phyloP scores from a whole-genome alignment of 1,139 yeast species.

The Chernovozyma aurita region DNA sequence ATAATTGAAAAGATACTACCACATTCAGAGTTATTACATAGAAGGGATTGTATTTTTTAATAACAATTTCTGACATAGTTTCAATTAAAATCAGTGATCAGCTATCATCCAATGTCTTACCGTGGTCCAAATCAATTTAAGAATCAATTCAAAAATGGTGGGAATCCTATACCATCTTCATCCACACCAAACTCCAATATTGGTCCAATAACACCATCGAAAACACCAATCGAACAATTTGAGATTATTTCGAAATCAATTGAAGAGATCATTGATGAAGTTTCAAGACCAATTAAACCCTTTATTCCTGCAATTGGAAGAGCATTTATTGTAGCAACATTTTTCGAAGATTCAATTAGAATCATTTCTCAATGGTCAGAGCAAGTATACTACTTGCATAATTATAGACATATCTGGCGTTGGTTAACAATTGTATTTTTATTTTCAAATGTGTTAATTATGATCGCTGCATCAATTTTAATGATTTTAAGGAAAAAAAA shows the following conservation, averaged over 20 bases:
- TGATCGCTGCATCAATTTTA: conserved; percentile 70
- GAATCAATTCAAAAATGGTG: conserved; percentile 20
- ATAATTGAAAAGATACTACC: no score
- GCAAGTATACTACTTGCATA: conserved; percentile 80
- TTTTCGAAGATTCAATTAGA: conserved; percentile 84
- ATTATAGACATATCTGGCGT: conserved; percentile 75
- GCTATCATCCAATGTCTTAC: conserved; percentile 31
- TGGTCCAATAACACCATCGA: conserved; percentile 23
- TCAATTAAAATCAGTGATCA: no score
- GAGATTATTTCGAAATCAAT: conserved; percentile 42
- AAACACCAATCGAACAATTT: conserved; percentile 33
- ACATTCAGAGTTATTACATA: no score
- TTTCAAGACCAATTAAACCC: conserved; percentile 55
- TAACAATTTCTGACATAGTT: no score
- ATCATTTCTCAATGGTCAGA: conserved; percentile 87
- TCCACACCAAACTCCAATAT: no score
- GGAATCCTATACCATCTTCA: conserved; percentile 14
- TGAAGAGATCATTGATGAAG: conserved; percentile 45
- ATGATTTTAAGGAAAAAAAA: conserved; percentile 70
- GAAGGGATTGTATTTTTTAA: no score
- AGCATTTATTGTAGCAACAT: conserved; percentile 88
- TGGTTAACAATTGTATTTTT: conserved; percentile 74
- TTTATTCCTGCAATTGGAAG: conserved; percentile 86
- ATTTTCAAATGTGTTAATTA: conserved; percentile 56
- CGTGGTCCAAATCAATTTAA: conserved; percentile 34